Evolutionary conservation across 768 basidiomycete species (phyloP).

Genomic region (Leccinellum albellum): DNA sequence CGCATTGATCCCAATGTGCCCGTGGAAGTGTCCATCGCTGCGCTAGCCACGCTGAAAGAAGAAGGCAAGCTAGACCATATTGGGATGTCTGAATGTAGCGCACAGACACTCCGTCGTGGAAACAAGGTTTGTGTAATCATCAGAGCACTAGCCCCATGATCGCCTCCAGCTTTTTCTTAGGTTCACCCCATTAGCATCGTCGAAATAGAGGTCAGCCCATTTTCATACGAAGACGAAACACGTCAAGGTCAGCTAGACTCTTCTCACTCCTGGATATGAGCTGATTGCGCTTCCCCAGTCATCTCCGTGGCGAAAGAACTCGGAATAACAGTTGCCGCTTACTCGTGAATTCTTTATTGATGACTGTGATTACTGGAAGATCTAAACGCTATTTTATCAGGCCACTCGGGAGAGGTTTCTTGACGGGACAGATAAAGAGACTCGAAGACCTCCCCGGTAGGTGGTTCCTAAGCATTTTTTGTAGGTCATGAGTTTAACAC

Average conservation of each 20-base stretch:
- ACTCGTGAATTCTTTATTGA: slow-evolving; percentile 40
- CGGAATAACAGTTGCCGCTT: slow-evolving; percentile 56
- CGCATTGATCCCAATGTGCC: slow-evolving; percentile 42
- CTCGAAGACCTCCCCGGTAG: slow-evolving; percentile 33
- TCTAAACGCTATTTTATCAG: slow-evolving; percentile 23
- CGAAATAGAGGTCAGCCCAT: slow-evolving; percentile 67
- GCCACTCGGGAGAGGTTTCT: slow-evolving; percentile 51
- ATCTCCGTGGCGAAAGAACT: slow-evolving; percentile 52
- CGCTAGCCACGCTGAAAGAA: slow-evolving; percentile 37
- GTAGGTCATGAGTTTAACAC: not conserved
- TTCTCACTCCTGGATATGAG: not conserved
- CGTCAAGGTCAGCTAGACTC: slow-evolving; percentile 32
- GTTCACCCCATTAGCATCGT: slow-evolving; percentile 54
- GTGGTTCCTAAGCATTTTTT: not conserved
- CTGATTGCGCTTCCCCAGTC: slow-evolving; percentile 25
- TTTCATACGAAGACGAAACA: slow-evolving; percentile 52
- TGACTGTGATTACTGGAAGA: not conserved
- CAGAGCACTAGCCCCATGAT: not conserved
- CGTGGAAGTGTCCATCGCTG: slow-evolving; percentile 44
- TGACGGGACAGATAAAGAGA: slow-evolving; percentile 48
- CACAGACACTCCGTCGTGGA: slow-evolving; percentile 43
- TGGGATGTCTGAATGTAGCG: slow-evolving; percentile 53
- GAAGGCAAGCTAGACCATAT: slow-evolving; percentile 45
- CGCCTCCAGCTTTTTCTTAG: slow-evolving; percentile 21
- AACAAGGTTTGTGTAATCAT: slow-evolving; percentile 14